Base-by-base conservation (phyloP, 345 rosid species). In the Cardiospermum halicacabum region DNA sequence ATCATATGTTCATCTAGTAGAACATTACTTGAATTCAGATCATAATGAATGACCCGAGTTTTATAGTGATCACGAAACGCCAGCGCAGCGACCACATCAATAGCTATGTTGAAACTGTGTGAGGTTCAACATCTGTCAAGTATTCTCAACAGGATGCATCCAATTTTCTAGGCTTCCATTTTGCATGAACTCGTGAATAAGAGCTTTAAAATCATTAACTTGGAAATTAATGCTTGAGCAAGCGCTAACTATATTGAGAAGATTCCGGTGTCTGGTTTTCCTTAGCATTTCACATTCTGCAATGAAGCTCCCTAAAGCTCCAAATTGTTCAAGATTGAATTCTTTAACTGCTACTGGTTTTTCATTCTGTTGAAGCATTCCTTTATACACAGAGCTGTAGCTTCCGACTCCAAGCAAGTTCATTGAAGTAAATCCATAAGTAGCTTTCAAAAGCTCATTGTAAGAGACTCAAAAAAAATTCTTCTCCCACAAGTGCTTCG, bases 331-430 rank as follows among this genome's bases (percentile, higher is more conserved):
- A 27, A 74, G 75, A 15, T 73, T 68, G n/a, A 64, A 25, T 4
- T 66, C 71, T 60, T 74, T 78, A 2, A 77, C 72, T 1, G 77
- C 73, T n/a, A 76, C 32, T 7, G 25, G 27, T 6, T 22, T 22
- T n/a, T 16, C 10, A 4, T 13, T 12, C 26, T 49, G 58, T 10
- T 27, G n/a, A 30, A 69, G 61, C 24, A 64, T 11, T 37, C 76
- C 78, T 50, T 60, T 78, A 39, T 70, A 74, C 1, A 78, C 76
- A 3, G 50, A 67, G 5, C 74, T 64, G 61, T 67, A 74, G 55
- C 72, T 62, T 1, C 82, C 79, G 0, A 11, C 26, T 2, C 73
- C 79, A 11, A 75, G 30, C 13, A 72, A 40, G 59, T 75, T 71
- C 3, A 40, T 26, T 12, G 56, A 6, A 26, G 77, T 60, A 22